Conservation (phyloP, 768 basidiomycete species). For the Hortiboletus flavorubellus region DNA sequence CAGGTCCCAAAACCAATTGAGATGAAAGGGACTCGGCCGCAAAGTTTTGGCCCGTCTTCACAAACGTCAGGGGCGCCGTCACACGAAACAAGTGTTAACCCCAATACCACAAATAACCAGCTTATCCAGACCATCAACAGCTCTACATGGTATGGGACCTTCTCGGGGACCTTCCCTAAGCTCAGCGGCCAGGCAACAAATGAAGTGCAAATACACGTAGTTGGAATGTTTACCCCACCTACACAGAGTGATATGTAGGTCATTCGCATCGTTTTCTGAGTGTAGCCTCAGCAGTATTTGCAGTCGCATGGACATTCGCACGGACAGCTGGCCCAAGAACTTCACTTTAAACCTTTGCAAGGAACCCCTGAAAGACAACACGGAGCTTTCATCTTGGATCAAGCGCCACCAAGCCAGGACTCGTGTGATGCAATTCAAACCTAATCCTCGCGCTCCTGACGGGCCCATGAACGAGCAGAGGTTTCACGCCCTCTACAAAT, state of each 20-base stretch:
- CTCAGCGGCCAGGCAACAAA: conserved; percentile 35
- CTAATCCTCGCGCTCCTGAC: conserved; percentile 34
- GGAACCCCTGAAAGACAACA: conserved; percentile 38
- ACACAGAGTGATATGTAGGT: conserved; percentile 36
- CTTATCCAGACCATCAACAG: neutral
- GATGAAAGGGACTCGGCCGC: conserved; percentile 36
- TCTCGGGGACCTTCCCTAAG: conserved; percentile 40
- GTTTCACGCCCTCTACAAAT: conserved; percentile 39
- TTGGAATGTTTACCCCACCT: conserved; percentile 17
- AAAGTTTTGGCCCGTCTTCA: conserved; percentile 11
- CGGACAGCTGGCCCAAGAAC: conserved; percentile 50
- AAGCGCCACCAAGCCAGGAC: conserved; percentile 34
- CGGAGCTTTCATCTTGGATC: conserved; percentile 48
- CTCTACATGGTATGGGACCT: conserved; percentile 44
- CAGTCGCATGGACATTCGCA: conserved; percentile 47
- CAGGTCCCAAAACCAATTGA: conserved; percentile 53
- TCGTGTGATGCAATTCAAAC: conserved; percentile 40
- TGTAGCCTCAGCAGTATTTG: conserved; percentile 1
- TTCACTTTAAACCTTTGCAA: conserved; percentile 41
- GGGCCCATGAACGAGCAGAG: conserved; percentile 40
- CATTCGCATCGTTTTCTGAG: neutral
- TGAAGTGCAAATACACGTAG: conserved; percentile 41
- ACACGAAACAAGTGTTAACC: conserved; percentile 8
- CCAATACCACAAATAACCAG: conserved; percentile 1
- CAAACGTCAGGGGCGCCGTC: conserved; percentile 18